phyloP scores from a whole-genome alignment of 2,329 filamentous ascomycete genomes.

The Fusarium sp. region DNA sequence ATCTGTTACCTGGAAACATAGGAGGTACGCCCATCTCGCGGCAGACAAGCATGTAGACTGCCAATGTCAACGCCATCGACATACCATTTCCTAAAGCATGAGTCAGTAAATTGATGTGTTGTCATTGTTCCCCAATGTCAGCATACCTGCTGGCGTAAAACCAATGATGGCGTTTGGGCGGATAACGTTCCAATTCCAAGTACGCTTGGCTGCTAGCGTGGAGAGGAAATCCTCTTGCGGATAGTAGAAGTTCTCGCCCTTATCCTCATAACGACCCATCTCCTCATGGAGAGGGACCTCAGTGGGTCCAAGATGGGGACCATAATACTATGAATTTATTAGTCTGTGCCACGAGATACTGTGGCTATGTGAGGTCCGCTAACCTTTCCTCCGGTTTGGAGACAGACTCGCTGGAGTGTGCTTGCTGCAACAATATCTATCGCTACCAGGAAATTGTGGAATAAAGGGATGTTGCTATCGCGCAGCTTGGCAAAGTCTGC shows the following conservation, averaged over 20 bases:
- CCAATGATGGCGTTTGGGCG: constrained; percentile 39
- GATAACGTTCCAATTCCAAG: constrained; percentile 39
- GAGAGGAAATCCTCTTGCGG: constrained; percentile 39
- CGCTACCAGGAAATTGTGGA: constrained; percentile 35
- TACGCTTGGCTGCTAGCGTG: constrained; percentile 26
- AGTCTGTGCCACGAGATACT: not conserved
- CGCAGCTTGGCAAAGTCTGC: constrained; percentile 37
- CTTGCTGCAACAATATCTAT: constrained; percentile 35
- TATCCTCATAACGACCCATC: constrained; percentile 36
- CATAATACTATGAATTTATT: constrained; percentile 24
- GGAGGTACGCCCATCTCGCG: constrained; percentile 27
- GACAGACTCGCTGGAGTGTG: constrained; percentile 32
- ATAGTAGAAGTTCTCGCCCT: constrained; percentile 41
- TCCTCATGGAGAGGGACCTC: constrained; percentile 38
- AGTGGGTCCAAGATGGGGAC: constrained; percentile 32
- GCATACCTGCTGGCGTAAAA: constrained; percentile 31
- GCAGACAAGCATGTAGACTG: constrained; percentile 36
- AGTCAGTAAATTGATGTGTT: not conserved
- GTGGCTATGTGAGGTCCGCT: not conserved
- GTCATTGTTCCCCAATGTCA: no score
- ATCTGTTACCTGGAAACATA: constrained; percentile 36
- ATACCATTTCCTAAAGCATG: constrained; percentile 29
- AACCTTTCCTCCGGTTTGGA: constrained; percentile 40
- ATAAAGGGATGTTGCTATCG: constrained; percentile 36
- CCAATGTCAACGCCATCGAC: constrained; percentile 36